Evolutionary conservation across 805 yeast species (phyloP).

Genomic region (Candida awuae): DNA sequence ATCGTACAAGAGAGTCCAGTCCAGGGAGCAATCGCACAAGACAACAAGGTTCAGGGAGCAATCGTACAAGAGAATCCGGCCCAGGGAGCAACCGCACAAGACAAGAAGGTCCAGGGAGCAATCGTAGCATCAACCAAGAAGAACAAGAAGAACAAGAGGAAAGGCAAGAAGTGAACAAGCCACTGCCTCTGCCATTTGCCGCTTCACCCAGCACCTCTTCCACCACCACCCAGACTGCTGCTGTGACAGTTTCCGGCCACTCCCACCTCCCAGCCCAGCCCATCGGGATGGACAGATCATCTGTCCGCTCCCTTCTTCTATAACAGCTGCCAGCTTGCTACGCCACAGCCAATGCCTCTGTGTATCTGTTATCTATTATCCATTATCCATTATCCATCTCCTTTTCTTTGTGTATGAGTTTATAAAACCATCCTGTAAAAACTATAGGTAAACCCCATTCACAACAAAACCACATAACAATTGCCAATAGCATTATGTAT

Average conservation of each 20-base stretch:
- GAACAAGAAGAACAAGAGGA: constrained; percentile 11
- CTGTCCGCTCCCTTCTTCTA: too few species aligned
- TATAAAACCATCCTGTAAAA: too few species aligned
- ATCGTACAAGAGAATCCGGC: neutral
- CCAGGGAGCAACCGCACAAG: constrained; percentile 2
- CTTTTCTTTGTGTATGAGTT: too few species aligned
- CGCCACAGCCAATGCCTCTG: neutral
- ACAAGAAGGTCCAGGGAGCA: neutral
- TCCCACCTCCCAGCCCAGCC: neutral
- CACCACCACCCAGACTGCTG: neutral
- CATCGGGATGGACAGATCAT: too few species aligned
- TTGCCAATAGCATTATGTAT: too few species aligned
- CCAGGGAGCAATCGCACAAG: constrained; percentile 8
- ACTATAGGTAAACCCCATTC: too few species aligned
- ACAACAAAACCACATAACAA: too few species aligned
- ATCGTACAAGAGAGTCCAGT: constrained; percentile 13
- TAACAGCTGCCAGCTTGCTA: neutral
- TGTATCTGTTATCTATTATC: neutral
- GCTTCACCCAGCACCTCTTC: neutral
- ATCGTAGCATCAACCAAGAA: constrained; percentile 7
- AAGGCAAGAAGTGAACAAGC: constrained; percentile 8
- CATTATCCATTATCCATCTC: too few species aligned
- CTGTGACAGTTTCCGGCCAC: neutral
- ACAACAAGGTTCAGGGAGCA: neutral
- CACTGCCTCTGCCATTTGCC: neutral